Evolutionary conservation across 306 rosid genomes (phyloP).

Genomic region (Boehmeria nivea): DNA sequence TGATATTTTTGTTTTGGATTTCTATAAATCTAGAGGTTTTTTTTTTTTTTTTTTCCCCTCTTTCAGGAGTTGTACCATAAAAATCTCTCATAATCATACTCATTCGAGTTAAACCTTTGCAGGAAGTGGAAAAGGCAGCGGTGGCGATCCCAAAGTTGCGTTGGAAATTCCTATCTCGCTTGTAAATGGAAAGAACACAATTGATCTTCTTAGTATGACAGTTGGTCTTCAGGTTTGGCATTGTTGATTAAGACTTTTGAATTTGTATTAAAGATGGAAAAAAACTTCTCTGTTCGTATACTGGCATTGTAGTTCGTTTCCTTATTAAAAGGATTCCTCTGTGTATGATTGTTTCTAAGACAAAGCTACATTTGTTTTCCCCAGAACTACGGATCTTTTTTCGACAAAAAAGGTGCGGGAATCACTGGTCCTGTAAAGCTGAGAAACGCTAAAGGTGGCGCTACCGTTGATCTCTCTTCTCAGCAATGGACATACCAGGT

Average conservation of each 20-base stretch:
- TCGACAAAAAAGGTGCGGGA: constrained; percentile 68
- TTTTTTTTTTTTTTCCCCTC: no score
- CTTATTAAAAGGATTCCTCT: neutral
- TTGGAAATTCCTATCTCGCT: constrained; percentile 53
- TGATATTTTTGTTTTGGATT: no score
- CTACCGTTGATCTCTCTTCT: constrained; percentile 65
- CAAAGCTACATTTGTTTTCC: constrained; percentile 6
- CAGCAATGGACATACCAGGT: constrained; percentile 87
- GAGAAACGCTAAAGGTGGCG: constrained; percentile 49
- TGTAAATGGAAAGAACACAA: constrained; percentile 57
- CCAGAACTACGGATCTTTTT: constrained; percentile 82
- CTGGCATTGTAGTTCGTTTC: neutral
- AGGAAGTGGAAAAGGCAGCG: constrained; percentile 65
- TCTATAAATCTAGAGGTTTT: no score
- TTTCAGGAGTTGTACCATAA: neutral
- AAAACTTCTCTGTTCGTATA: no score
- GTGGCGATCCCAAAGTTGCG: constrained; percentile 35
- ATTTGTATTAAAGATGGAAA: constrained; percentile 4
- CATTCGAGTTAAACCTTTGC: no score
- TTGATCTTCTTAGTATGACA: constrained; percentile 86
- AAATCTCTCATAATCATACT: neutral
- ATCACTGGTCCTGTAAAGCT: constrained; percentile 84
- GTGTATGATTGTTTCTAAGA: constrained; percentile 9
- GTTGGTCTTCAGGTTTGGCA: constrained; percentile 98
- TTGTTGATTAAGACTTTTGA: no score